Evolutionary conservation across 306 rosid genomes (phyloP).

Genomic region (Calophaca sinica): DNA sequence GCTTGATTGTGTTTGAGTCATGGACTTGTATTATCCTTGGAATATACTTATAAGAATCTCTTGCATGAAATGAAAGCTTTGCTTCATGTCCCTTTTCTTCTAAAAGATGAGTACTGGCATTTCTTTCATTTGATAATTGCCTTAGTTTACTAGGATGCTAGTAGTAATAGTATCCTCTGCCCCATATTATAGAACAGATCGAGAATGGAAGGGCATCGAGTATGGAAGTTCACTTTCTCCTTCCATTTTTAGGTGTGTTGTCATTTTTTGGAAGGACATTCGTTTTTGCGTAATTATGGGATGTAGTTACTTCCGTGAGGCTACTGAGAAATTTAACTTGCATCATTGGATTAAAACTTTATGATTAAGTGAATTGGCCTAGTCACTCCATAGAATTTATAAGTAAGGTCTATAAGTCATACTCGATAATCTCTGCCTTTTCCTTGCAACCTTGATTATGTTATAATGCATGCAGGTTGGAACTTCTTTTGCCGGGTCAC

Average conservation of each 20-base stretch:
- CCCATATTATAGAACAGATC: too few species aligned
- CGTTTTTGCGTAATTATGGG: neutral
- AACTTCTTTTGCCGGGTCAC: constrained; percentile 74
- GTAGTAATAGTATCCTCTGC: too few species aligned
- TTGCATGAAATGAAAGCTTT: neutral
- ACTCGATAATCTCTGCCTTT: constrained; percentile 23
- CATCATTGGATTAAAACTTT: neutral
- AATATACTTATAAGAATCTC: neutral
- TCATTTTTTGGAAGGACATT: constrained; percentile 12
- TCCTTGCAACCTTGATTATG: constrained; percentile 25
- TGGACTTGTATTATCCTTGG: neutral
- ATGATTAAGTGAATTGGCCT: constrained; percentile 19
- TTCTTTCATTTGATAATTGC: constrained; percentile 14
- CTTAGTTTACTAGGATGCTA: constrained; percentile 15
- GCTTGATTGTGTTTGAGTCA: neutral
- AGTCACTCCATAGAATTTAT: neutral
- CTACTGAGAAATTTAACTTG: neutral
- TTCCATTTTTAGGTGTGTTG: neutral
- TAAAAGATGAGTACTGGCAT: neutral
- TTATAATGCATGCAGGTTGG: constrained; percentile 70
- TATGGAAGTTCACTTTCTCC: too few species aligned
- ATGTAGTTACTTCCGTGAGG: neutral
- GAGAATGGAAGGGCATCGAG: constrained; percentile 1
- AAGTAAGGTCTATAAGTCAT: neutral
- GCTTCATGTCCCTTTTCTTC: neutral